Conservation (phyloP, 306 rosid species). For the Malus fusca region DNA sequence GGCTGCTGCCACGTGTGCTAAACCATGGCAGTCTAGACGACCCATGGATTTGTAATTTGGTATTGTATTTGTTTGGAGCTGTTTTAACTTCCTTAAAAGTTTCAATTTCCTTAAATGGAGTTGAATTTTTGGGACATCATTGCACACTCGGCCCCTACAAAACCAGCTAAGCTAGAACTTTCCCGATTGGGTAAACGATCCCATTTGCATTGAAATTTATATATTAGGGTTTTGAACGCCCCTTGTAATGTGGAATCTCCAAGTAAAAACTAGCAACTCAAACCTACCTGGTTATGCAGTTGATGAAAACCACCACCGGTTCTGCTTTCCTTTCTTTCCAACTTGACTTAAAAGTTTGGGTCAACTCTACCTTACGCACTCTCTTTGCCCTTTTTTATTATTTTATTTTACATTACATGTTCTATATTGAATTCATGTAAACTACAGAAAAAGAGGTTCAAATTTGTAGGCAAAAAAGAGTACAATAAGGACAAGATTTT, state of each 20-base stretch:
- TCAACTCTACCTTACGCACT: background rate
- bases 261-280: conserved; percentile 7
- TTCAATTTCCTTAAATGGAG: background rate
- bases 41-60: background rate
- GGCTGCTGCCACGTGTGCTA: conserved; percentile 22
- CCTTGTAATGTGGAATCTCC: conserved; percentile 5
- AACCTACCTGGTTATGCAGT: background rate
- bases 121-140: background rate
- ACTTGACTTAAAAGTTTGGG: background rate
- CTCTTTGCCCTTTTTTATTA: no score
- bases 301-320: conserved; percentile 16
- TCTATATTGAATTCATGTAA: no score
- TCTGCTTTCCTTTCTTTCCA: background rate
- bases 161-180: background rate
- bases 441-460: no score
- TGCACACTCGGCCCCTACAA: background rate
- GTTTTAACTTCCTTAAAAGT: background rate
- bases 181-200: background rate
- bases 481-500: no score
- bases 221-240: background rate
- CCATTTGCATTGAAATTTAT: background rate
- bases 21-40: background rate
- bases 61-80: background rate
- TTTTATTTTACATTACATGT: no score
- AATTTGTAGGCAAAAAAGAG: no score